Conservation (phyloP, 768 basidiomycete species). For the Boletellus ananiceps region DNA sequence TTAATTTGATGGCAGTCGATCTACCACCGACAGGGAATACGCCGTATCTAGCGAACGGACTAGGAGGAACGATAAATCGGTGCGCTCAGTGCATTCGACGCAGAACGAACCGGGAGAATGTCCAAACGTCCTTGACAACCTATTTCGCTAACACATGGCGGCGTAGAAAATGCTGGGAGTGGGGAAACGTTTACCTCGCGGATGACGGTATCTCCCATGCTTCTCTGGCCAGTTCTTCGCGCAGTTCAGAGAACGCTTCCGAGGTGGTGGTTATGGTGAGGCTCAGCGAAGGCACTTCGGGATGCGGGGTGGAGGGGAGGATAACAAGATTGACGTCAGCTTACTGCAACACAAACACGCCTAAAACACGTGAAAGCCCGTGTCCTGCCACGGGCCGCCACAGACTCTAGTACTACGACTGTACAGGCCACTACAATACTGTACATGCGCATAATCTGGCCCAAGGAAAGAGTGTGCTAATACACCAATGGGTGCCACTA, state of each 20-base stretch:
- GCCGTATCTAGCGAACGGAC: slow-evolving; percentile 64
- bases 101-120: slow-evolving; percentile 51
- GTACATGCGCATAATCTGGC: slow-evolving; percentile 3
- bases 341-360: slow-evolving; percentile 5
- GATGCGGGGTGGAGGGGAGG: slow-evolving; percentile 10
- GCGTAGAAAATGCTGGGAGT: neutral
- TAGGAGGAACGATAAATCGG: slow-evolving; percentile 24
- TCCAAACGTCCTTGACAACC: slow-evolving; percentile 56
- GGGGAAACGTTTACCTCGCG: slow-evolving; percentile 35
- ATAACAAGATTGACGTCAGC: slow-evolving; percentile 19
- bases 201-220: slow-evolving; percentile 38
- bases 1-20: slow-evolving; percentile 73
- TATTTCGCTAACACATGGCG: slow-evolving; percentile 18
- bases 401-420: neutral
- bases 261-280: slow-evolving; percentile 17
- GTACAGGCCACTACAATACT: neutral
- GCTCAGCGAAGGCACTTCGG: neutral
- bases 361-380: slow-evolving; percentile 2
- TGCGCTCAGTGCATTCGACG: neutral
- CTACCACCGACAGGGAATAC: slow-evolving; percentile 76
- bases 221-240: slow-evolving; percentile 4
- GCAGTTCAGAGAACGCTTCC: slow-evolving; percentile 4
- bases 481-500: slow-evolving; percentile 7
- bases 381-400: too few relatives aligned
- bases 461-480: neutral